These are phyloP conservation scores for Lodderomyces elongisporus DNA, from an alignment of 1,139 yeast genomes.

Conservation along the genomic window DNA sequence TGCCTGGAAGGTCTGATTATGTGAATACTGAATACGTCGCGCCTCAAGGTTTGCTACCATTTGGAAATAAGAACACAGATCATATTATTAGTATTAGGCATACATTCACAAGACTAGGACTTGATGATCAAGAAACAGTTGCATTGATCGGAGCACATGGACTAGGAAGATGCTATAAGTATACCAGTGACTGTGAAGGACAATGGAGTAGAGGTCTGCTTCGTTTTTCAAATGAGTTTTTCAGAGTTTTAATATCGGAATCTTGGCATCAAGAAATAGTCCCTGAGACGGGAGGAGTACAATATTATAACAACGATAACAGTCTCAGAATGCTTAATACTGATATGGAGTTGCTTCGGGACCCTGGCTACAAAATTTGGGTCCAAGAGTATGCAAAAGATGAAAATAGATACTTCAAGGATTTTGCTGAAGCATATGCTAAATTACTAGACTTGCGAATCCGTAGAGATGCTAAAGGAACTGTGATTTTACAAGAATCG, in stretches of 20 bases:
- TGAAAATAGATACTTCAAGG: constrained; percentile 44
- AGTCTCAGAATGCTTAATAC: constrained; percentile 64
- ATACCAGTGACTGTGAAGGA: constrained; percentile 43
- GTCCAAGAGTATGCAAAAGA: constrained; percentile 54
- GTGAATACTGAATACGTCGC: constrained; percentile 42
- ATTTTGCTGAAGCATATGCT: constrained; percentile 50
- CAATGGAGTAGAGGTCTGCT: constrained; percentile 36
- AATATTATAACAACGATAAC: constrained; percentile 31
- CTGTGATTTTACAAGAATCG: constrained; percentile 11
- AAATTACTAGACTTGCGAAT: constrained; percentile 58
- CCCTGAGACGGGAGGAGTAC: constrained; percentile 38
- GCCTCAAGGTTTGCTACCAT: constrained; percentile 58
- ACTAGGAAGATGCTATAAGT: constrained; percentile 59
- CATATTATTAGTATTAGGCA: constrained; percentile 54
- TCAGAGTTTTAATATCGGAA: constrained; percentile 25
- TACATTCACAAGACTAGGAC: constrained; percentile 57
- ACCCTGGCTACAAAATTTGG: constrained; percentile 43
- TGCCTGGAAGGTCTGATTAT: constrained; percentile 60
- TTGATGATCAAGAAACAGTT: constrained; percentile 59
- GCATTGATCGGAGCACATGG: constrained; percentile 63
- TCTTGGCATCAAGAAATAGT: constrained; percentile 29
- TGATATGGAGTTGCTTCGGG: constrained; percentile 51
- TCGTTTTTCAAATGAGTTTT: constrained; percentile 35
- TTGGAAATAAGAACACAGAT: constrained; percentile 47
- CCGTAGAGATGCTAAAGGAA: constrained; percentile 14